Evolutionary conservation across 352 stramenopile species (phyloP).

Genomic region (Stephanocyclus meneghinianus): DNA sequence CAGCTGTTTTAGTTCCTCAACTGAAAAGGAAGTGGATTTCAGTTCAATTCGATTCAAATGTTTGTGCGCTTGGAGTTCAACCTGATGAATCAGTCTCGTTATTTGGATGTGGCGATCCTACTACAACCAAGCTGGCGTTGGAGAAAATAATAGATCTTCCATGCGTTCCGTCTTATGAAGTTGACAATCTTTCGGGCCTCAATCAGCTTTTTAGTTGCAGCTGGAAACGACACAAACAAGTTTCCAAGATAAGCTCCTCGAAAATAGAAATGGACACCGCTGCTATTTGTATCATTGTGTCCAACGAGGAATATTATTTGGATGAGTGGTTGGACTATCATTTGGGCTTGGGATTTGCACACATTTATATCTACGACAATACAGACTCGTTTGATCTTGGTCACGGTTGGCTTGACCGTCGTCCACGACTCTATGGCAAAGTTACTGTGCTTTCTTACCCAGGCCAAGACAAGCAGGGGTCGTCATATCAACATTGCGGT

Average conservation of each 20-base stretch:
- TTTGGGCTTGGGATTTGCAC: conserved; percentile 30
- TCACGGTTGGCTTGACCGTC: conserved; percentile 24
- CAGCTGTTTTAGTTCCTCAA: background rate
- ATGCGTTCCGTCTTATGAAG: background rate
- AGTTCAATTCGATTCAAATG: conserved; percentile 1
- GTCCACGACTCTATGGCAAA: conserved; percentile 16
- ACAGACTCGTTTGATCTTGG: conserved; percentile 19
- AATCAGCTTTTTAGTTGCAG: conserved; percentile 8
- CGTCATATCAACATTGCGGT: conserved; percentile 29
- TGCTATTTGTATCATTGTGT: conserved; percentile 36
- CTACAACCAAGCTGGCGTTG: background rate
- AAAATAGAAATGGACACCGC: conserved; percentile 10
- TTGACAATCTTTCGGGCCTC: background rate
- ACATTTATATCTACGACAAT: conserved; percentile 44
- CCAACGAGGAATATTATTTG: conserved; percentile 40
- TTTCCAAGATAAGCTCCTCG: background rate
- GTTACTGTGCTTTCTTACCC: conserved; percentile 31
- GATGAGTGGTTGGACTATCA: conserved; percentile 48
- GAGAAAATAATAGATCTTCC: conserved; percentile 10
- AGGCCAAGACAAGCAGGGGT: conserved; percentile 20
- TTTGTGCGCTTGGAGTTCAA: conserved; percentile 2
- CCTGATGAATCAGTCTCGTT: conserved; percentile 15
- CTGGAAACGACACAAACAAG: background rate
- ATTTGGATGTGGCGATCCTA: background rate
- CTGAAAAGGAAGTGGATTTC: background rate